These are phyloP conservation scores for Nyctanthes arbortristis DNA, from an alignment of 257 asterid genomes.

Conservation along the genomic window DNA sequence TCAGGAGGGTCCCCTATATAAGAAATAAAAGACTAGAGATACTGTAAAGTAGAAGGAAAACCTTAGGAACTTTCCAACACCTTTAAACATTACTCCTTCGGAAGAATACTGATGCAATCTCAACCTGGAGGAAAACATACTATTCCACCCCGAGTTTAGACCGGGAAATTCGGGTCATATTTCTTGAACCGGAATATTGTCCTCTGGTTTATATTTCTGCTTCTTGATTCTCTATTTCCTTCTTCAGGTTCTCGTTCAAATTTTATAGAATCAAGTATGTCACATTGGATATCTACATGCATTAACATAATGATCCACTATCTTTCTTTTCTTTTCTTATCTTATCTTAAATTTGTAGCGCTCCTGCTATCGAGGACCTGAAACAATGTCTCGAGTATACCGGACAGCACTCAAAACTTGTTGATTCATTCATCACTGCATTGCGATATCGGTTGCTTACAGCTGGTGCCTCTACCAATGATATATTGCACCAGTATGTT, in stretches of 20 bases:
- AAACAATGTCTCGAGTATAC: constrained; percentile 89
- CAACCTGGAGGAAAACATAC: neutral
- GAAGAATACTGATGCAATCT: neutral
- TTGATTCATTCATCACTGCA: constrained; percentile 90
- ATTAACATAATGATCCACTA: neutral
- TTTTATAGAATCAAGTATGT: neutral
- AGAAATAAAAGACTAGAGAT: neutral
- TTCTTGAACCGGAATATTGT: neutral
- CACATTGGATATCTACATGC: neutral
- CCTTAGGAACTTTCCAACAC: neutral
- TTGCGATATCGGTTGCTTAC: constrained; percentile 84
- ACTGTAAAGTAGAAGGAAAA: neutral
- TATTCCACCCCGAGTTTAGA: neutral
- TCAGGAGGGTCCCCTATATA: neutral
- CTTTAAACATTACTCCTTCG: neutral
- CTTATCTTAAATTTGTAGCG: constrained; percentile 57
- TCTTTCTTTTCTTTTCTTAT: too few relatives aligned
- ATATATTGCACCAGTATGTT: constrained; percentile 87
- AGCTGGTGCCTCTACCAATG: constrained; percentile 98
- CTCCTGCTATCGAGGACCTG: constrained; percentile 95
- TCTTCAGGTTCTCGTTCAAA: neutral
- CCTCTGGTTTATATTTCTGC: neutral
- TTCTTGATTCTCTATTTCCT: neutral
- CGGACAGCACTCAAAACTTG: constrained; percentile 97
- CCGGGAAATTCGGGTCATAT: neutral